Evolutionary conservation across 2,329 filamentous ascomycete genomes (phyloP).

Genomic region (Diaporthe sp.): DNA sequence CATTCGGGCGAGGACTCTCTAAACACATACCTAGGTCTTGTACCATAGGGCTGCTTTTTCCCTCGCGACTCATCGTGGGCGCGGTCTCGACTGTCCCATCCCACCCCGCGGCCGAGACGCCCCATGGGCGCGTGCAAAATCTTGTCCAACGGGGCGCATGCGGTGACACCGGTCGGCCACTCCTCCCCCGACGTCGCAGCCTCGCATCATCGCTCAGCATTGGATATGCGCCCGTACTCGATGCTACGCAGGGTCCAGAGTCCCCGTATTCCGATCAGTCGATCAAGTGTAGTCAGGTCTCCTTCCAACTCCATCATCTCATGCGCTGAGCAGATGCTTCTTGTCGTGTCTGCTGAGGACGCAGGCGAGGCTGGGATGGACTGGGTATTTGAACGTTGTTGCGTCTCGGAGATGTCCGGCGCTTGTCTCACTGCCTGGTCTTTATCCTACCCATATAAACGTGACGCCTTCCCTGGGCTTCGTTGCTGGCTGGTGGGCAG

Average conservation of each 20-base stretch:
- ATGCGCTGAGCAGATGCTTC: neutral
- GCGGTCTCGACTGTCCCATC: neutral
- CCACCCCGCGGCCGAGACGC: neutral
- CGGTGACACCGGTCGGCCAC: neutral
- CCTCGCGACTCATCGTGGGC: neutral
- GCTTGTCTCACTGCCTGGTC: neutral
- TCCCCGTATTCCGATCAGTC: neutral
- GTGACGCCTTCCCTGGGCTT: neutral
- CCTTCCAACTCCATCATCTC: neutral
- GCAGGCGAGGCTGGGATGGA: neutral
- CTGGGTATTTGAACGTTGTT: no score
- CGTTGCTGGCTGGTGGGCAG: no score
- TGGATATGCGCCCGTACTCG: neutral
- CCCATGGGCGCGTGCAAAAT: neutral
- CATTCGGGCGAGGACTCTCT: neutral
- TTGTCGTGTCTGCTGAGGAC: neutral
- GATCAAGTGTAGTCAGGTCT: neutral
- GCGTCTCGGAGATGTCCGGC: neutral
- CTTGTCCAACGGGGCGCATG: neutral
- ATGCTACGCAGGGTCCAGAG: neutral
- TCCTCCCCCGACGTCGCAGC: conserved; percentile 17
- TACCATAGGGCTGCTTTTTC: neutral
- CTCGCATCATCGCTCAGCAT: conserved; percentile 2
- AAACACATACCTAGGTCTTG: neutral
- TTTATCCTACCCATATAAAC: neutral